Evolutionary conservation across 768 basidiomycete genomes (phyloP).

Genomic region (Artomyces pyxidatus): DNA sequence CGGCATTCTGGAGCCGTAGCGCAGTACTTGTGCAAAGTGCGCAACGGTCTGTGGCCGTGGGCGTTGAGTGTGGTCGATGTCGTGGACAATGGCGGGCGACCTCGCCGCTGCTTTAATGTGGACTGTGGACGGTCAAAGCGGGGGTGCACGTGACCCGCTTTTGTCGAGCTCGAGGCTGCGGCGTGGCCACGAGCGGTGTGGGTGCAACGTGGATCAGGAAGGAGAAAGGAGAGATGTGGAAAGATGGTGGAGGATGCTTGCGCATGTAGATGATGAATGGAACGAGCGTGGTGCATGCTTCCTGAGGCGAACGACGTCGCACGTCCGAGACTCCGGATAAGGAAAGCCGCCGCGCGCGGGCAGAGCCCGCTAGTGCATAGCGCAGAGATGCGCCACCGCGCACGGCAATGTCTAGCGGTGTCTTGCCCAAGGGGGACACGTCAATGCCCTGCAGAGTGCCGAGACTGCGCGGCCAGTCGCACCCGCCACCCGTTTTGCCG

Average conservation of each 20-base stretch:
- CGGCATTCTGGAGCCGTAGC: too few relatives aligned
- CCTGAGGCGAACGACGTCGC: neutral
- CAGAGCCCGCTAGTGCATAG: neutral
- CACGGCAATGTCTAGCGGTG: neutral
- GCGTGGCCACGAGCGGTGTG: neutral
- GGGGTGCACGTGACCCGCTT: neutral
- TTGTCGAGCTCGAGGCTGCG: neutral
- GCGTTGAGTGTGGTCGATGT: too few relatives aligned
- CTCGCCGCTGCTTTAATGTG: conserved; percentile 11
- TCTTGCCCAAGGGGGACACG: neutral
- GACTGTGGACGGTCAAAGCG: conserved; percentile 9
- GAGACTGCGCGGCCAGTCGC: conserved; percentile 10
- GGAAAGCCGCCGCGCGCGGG: neutral
- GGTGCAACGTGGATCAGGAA: neutral
- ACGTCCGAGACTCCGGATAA: neutral
- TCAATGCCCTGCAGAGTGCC: neutral
- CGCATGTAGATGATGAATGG: neutral
- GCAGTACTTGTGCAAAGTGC: too few relatives aligned
- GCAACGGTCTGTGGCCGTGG: too few relatives aligned
- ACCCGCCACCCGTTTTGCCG: conserved; percentile 5
- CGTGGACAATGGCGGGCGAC: conserved; percentile 4
- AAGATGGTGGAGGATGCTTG: neutral
- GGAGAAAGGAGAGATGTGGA: neutral
- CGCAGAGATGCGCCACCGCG: neutral
- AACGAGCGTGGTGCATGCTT: neutral